Base-by-base conservation (phyloP, 116 monocot species). In the Cymodocea nodosa region DNA sequence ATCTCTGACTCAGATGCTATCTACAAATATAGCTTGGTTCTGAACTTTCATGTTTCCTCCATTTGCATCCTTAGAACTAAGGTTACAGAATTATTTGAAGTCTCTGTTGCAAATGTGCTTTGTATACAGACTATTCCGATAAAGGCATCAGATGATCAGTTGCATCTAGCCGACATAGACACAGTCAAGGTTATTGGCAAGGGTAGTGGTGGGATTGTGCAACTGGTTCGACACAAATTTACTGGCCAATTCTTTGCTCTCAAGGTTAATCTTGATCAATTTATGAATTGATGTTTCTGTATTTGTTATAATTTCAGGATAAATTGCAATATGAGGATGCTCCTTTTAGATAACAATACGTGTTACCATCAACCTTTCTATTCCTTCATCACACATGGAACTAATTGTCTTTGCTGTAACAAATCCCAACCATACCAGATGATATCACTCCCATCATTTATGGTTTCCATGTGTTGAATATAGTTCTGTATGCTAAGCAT, bases 231-330 rank as follows among this genome's bases (percentile, higher is more conserved):
- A 37, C 89, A 94, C 71, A 94, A 94, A 82, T 94, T 84, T 84
- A 89, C 94, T 35, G 80, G 77, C 57, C 89, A 89, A 69, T 89
- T 84, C 81, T 94, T 94, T 75, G 89, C 94, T 76, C 84, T 89
- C 51, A 94, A 94, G 89, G 89, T 89, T 54, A 17, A 55, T 20
- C 8, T 23, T 69, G 58, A 67, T 23, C 59, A 57, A 15, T 50
- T 60, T 15, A 60, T 60, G 22, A 56, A 0, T 23, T 56, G 22
- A 56, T 56, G 23, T 18, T 56, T 56, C 56, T 18, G 22, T 22
- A 16, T 56, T 44, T 44, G 1, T 44, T 44, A 1, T 44, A 44
- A 12, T 10, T 44, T 44, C 8, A 44, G 7, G 44, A 44, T 10
- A 44, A 44, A 44, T 8, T 10, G 7, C 11, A 8, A 44, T 10